Conservation (phyloP, 2,329 filamentous ascomycete species). For the Dactylellina haptotyla region DNA sequence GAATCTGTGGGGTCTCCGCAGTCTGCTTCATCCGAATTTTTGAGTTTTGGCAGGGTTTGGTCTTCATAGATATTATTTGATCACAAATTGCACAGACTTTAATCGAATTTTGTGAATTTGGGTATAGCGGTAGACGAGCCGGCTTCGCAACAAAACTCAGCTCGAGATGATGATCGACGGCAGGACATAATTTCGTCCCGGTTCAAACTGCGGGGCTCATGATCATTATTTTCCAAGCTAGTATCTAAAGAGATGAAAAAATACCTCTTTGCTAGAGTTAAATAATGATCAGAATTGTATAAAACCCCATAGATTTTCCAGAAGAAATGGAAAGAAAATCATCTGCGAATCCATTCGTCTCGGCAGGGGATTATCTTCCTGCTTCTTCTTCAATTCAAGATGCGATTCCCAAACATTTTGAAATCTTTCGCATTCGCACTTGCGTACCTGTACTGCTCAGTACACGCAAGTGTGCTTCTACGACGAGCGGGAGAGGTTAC, state of each 20-base stretch:
- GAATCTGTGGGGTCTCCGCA: constrained; percentile 45
- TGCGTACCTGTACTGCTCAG: constrained; percentile 17
- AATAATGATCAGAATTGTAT: not conserved
- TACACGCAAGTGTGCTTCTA: constrained; percentile 39
- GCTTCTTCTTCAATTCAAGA: constrained; percentile 10
- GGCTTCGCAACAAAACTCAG: not conserved
- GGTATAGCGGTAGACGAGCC: constrained; percentile 1
- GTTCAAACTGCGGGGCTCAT: not conserved
- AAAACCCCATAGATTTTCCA: constrained; percentile 30
- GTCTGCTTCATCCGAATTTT: constrained; percentile 44
- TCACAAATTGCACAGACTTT: constrained; percentile 2
- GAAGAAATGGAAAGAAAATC: not conserved
- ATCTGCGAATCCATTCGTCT: not conserved
- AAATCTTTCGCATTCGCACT: constrained; percentile 15
- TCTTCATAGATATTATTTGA: not conserved
- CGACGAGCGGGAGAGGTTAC: constrained; percentile 57
- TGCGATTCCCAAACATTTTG: constrained; percentile 12
- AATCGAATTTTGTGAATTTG: constrained; percentile 1
- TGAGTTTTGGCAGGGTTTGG: not conserved
- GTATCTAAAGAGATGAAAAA: not conserved
- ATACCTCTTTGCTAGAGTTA: not conserved
- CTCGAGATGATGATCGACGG: constrained; percentile 13
- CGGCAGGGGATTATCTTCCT: not conserved
- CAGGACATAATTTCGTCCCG: constrained; percentile 10
- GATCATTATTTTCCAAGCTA: not conserved